A percentile compares a stretch with the other conserved stretches of the same genome.
Conservation (phyloP, 345 rosid species). For the Euphorbia pulcherrima region DNA sequence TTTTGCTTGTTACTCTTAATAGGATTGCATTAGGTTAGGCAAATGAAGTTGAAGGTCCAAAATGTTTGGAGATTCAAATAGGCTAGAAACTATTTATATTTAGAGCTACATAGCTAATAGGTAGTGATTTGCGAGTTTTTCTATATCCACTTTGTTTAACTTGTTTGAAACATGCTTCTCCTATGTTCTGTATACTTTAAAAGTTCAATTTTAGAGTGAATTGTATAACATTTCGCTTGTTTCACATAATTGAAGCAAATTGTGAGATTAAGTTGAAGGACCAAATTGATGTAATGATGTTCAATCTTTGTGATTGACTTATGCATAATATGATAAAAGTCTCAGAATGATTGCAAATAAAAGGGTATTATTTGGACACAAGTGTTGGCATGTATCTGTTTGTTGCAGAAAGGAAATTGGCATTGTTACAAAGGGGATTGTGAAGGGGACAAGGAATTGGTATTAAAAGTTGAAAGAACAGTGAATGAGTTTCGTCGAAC, state of each 20-base stretch:
- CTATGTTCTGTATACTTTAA: too few relatives aligned
- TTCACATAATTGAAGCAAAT: too few relatives aligned
- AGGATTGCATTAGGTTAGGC: background rate
- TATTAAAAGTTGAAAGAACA: conserved; percentile 52
- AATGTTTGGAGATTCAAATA: background rate
- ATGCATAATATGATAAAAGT: background rate
- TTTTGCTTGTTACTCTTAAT: background rate
- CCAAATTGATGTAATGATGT: background rate
- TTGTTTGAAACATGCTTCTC: too few relatives aligned
- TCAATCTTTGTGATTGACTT: background rate
- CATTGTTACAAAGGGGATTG: conserved; percentile 49
- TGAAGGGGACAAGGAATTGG: conserved; percentile 40
- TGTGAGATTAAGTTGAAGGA: background rate
- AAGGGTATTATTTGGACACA: background rate
- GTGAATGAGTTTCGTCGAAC: conserved; percentile 41
- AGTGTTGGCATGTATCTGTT: background rate
- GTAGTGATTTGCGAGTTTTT: too few relatives aligned
- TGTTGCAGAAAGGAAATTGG: conserved; percentile 62
- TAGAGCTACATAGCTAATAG: too few relatives aligned
- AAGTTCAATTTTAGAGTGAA: too few relatives aligned
- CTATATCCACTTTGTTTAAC: too few relatives aligned
- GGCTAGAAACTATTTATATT: too few relatives aligned
- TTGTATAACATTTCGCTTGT: too few relatives aligned
- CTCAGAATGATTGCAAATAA: too few relatives aligned
- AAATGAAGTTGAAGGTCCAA: background rate